Evolutionary conservation across 1,284 basidiomycete genomes (phyloP).

Genomic region (Rhodotorula sp.): DNA sequence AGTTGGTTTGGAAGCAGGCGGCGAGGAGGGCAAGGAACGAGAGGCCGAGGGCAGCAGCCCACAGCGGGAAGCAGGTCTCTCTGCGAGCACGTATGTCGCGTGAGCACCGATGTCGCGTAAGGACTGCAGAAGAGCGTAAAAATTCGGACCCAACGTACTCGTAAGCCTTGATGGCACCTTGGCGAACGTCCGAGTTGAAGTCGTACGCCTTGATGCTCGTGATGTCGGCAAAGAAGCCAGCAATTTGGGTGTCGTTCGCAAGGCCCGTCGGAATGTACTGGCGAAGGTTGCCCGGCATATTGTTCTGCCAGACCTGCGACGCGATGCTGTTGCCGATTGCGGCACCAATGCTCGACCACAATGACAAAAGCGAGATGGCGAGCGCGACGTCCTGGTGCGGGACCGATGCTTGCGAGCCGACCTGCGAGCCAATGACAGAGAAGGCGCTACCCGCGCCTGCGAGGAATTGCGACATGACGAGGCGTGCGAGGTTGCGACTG

Average conservation of each 20-base stretch:
- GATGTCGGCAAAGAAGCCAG: constrained; percentile 4
- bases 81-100: too few relatives aligned
- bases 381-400: constrained; percentile 47
- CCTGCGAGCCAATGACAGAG: constrained; percentile 44
- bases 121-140: too few relatives aligned
- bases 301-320: constrained; percentile 43
- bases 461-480: constrained; percentile 39
- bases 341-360: constrained; percentile 44
- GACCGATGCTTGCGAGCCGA: constrained; percentile 47
- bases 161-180: constrained; percentile 35
- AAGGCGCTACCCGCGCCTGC: constrained; percentile 22
- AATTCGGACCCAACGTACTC: neutral
- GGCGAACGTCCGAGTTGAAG: constrained; percentile 19
- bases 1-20: constrained; percentile 30
- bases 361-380: constrained; percentile 43
- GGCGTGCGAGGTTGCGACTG: constrained; percentile 26
- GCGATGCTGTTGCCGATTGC: constrained; percentile 42
- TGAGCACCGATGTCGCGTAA: too few relatives aligned
- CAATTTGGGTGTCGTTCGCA: constrained; percentile 8
- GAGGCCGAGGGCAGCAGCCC: constrained; percentile 35
- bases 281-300: constrained; percentile 36
- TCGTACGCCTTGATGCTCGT: constrained; percentile 31
- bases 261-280: constrained; percentile 28
- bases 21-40: constrained; percentile 38
- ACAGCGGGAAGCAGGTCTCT: constrained; percentile 30